phyloP scores from a whole-genome alignment of 2,329 filamentous ascomycete genomes.

The Xylariaceae sp. region DNA sequence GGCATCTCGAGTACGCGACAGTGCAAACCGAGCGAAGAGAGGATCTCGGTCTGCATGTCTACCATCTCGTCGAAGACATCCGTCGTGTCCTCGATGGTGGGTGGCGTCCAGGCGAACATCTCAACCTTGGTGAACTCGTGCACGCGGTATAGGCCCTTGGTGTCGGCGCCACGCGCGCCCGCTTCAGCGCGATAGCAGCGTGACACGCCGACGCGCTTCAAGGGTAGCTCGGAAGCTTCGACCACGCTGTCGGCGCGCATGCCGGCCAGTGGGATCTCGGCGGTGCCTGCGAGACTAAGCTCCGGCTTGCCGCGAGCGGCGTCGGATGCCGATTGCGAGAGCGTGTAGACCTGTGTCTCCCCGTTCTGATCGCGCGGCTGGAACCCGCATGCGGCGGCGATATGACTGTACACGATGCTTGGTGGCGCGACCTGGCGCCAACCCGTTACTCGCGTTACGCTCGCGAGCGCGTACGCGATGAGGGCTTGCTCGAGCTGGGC shows the following conservation, averaged over 20 bases:
- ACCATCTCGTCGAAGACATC: conserved; percentile 84
- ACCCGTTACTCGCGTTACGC: conserved; percentile 65
- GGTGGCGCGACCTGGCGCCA: conserved; percentile 87
- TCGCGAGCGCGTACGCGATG: conserved; percentile 80
- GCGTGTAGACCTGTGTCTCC: conserved; percentile 89
- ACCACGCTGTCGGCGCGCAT: conserved; percentile 82
- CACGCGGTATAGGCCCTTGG: conserved; percentile 93
- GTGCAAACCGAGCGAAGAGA: conserved; percentile 77
- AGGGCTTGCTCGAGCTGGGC: conserved; percentile 95
- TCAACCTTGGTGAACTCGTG: conserved; percentile 99
- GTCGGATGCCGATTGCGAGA: conserved; percentile 72
- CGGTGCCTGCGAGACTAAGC: conserved; percentile 82
- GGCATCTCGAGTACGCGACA: conserved; percentile 96
- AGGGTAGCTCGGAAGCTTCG: conserved; percentile 69
- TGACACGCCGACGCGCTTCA: conserved; percentile 82
- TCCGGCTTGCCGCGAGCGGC: conserved; percentile 68
- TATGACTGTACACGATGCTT: conserved; percentile 89
- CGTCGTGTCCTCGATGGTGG: conserved; percentile 57
- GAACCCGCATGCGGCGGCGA: conserved; percentile 91
- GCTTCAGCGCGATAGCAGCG: conserved; percentile 97
- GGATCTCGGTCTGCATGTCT: conserved; percentile 83
- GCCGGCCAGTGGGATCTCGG: conserved; percentile 91
- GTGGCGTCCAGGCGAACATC: conserved; percentile 88
- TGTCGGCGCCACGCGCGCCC: conserved; percentile 85
- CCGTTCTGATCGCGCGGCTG: conserved; percentile 88